Base-by-base conservation (phyloP, 164 flowering plant species). In the Vitis rotundifolia region DNA sequence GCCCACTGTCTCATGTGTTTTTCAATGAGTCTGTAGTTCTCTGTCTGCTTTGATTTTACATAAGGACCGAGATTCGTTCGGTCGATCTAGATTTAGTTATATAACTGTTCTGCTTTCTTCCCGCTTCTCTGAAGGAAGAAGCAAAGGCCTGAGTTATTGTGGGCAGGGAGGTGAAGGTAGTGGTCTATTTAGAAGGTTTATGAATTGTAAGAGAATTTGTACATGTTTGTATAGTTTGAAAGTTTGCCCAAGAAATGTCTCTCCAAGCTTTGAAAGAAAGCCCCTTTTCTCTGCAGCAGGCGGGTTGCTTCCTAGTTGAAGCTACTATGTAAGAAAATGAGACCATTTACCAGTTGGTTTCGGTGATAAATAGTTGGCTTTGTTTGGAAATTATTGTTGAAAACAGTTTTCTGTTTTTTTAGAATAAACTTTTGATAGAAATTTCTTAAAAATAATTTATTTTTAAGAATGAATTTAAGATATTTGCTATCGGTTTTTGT, bases 171-270 rank as follows among this genome's bases (percentile, higher is more conserved):
- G 74, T 74, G 67, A 69, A 73, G 68, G 64, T 73, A 59, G 69
- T 68, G 44, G 44, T 37, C 19, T 37, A 62, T n/a, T 63, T 49
- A 31, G 62, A 68, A 29, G 74, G 73, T 66, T 57, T 60, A 61
- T 60, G 70, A 79, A 66, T 73, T 85, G 80, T 83, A 81, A 81
- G 69, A 49, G 52, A 75, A 74, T 71, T 49, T 82, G 79, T 85
- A 81, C 55, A 81, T 82, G 75, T 64, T 53, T 82, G 86, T 85
- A 83, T 69, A 82, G 84, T 56, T 59, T 63, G 55, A 28, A 66
- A n/a, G 51, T 63, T 49, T 14, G 58, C 37, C 56, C 5, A 18
- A 3, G 59, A 53, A 26, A 49, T 2, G 44, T 26, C 15, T 49
- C 11, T 56, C 59, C 51, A 28, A 48, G 47, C 44, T 10, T 22